Evolutionary conservation across 345 rosid species (phyloP).

Genomic region (Zanthoxylum bungeanum): DNA sequence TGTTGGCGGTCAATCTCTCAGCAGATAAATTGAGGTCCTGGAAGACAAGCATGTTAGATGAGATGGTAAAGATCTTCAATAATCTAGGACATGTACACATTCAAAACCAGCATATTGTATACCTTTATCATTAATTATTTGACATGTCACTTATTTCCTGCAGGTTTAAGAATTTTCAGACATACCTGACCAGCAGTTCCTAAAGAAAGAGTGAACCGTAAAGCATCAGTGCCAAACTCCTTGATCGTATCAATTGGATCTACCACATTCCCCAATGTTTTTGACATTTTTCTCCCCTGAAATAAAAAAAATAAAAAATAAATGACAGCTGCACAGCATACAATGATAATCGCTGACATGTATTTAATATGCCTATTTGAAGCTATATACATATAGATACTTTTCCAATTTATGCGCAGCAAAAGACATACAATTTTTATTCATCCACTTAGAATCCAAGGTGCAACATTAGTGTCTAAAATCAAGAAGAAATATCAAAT

Average conservation of each 20-base stretch:
- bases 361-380: background rate
- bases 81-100: constrained; percentile 11
- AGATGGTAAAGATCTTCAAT: constrained; percentile 15
- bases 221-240: constrained; percentile 94
- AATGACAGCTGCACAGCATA: background rate
- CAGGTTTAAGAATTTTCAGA: constrained; percentile 12
- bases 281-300: constrained; percentile 98
- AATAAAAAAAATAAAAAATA: constrained; percentile 19
- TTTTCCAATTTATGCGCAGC: background rate
- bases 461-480: background rate
- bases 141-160: constrained; percentile 1
- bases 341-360: background rate
- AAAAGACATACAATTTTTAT: background rate
- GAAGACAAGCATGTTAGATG: constrained; percentile 20
- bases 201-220: constrained; percentile 82
- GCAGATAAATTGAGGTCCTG: constrained; percentile 93
- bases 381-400: background rate
- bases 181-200: constrained; percentile 99
- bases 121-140: background rate
- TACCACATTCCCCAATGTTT: constrained; percentile 83
- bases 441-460: background rate
- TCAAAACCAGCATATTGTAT: constrained; percentile 10
- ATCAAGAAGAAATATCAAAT: background rate
- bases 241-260: constrained; percentile 92
- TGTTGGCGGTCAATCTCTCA: constrained; percentile 92